These are phyloP conservation scores for Nothophoma quercina DNA, from an alignment of 2,329 filamentous ascomycete species.

Conservation along the genomic window DNA sequence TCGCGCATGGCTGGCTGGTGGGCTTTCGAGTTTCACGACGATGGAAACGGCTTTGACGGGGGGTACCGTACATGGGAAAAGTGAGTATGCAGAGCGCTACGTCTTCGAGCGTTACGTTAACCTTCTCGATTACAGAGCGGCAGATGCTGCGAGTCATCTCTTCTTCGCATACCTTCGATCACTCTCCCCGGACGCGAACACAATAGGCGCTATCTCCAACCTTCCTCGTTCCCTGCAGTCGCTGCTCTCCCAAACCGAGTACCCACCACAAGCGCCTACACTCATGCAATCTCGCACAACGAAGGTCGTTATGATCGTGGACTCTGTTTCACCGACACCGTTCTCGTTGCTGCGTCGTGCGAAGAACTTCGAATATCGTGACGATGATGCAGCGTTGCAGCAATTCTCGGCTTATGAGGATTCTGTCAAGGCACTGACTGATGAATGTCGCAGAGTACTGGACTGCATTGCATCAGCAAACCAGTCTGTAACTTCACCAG, in stretches of 20 bases:
- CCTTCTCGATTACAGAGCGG: constrained; percentile 68
- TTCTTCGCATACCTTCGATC: constrained; percentile 98
- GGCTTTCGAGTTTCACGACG: constrained; percentile 92
- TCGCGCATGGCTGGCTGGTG: constrained; percentile 98
- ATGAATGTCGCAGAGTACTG: constrained; percentile 91
- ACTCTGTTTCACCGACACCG: constrained; percentile 91
- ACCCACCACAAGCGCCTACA: constrained; percentile 80
- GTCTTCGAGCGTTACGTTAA: constrained; percentile 8
- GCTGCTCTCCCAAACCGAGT: constrained; percentile 89
- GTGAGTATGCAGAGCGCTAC: constrained; percentile 57
- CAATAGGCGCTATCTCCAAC: constrained; percentile 79
- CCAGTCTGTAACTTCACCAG: constrained; percentile 75
- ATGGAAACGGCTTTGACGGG: constrained; percentile 89
- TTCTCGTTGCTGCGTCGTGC: constrained; percentile 89
- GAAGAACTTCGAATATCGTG: constrained; percentile 94
- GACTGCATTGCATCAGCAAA: constrained; percentile 88
- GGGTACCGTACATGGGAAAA: constrained; percentile 89
- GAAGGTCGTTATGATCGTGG: constrained; percentile 95
- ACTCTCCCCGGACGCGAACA: constrained; percentile 77
- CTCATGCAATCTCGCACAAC: constrained; percentile 82
- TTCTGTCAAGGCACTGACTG: constrained; percentile 84
- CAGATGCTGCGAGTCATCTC: constrained; percentile 93
- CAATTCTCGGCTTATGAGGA: constrained; percentile 90
- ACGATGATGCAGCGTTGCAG: constrained; percentile 83
- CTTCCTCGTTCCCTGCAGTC: constrained; percentile 91